Evolutionary conservation across 139 green algal genomes (phyloP), one percentile per base, ranked within the genome.

Genomic region (Picochlorum sp.): DNA sequence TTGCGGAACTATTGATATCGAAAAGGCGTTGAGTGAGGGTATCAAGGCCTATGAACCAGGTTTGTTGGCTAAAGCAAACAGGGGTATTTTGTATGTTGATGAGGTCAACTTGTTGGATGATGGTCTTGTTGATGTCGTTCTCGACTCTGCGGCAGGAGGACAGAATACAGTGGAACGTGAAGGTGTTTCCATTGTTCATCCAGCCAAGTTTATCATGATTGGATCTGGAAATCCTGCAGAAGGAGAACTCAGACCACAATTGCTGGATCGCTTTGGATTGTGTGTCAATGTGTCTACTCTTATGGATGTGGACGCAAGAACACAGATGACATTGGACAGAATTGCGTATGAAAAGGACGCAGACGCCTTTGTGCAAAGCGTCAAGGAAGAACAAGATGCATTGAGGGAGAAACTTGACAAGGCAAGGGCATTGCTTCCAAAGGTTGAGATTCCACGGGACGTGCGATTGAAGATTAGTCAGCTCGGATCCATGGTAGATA

Each of bases 161-260:
- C 30, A 88, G 28, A 97, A 97, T 81, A 97, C 88, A n/a, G 90
- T 97, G 64, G 90, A 97, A 83, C 78, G 90, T n/a, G 90, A 97
- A 76, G 89, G 90, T 52, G 79, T 97, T 57, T 89, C 79, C 60
- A 87, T 97, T 23, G 70, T 82, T 11, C 90, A 97, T 75, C 90
- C 90, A 4, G 89, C 90, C 26, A 86, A 85, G 57, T 97, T 96
- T 77, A 95, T 97, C 81, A 91, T 96, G 84, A 90, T 96, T 49
- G 89, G 70, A 37, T 65, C 50, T 49, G 77, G 81, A 23, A 86
- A 84, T 67, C 79, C 77, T 4, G 72, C 75, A 74, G 90, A 97
- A 72, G 91, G 91, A 8, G 90, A 96, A 84, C 60, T 97, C 69
- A 79, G 91, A 15, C 91, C 89, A 45, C 92, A 98, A 82, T 86